Evolutionary conservation across 352 stramenopile genomes (phyloP), one percentile per base, ranked within the genome.

Genomic region (Phytophthora macrochlamydospora): DNA sequence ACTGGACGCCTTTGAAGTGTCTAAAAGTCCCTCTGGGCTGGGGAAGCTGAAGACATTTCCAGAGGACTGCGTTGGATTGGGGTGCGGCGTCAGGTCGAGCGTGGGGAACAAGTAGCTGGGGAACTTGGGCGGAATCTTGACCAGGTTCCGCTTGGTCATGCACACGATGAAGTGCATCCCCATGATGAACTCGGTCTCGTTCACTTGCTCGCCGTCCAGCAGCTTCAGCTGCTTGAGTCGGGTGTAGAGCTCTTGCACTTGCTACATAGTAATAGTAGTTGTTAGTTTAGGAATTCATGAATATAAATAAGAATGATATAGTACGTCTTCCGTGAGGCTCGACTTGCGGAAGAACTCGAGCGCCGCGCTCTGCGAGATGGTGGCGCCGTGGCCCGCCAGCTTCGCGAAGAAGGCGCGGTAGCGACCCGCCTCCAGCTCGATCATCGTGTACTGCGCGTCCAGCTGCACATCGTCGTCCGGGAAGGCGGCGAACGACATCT

Each of bases 151-250:
- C 62, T 91, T 91, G 29, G 85, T 91, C 53, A 85, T 81, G 59
- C 85, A 93, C 67, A 92, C 78, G 51, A 93, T 92, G 14, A 93
- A 69, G 69, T 93, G 85, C 85, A 93, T 93, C 37, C 65, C 79
- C 54, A 88, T 76, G 46, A 81, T 59, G 58, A 93, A 93, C 61
- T 90, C 80, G 29, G 72, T 78, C 58, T 79, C 73, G 44, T 71
- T 77, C 60, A 93, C 65, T 11, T 56, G 43, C 29, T 74, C 13
- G 51, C 88, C 75, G 0, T 51, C 18, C n/a, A 77, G 49, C 31
- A 90, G 24, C 3, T 75, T 59, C 31, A 83, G 68, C 14, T 51
- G 54, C 71, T 90, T 90, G 43, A 92, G 62, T 0, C 75, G 67
- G 24, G 40, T 44, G 50, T 84, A 87, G 37, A 92, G 69, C 43